Base-by-base conservation (phyloP, 257 asterid species). In the Ehretia macrophylla region DNA sequence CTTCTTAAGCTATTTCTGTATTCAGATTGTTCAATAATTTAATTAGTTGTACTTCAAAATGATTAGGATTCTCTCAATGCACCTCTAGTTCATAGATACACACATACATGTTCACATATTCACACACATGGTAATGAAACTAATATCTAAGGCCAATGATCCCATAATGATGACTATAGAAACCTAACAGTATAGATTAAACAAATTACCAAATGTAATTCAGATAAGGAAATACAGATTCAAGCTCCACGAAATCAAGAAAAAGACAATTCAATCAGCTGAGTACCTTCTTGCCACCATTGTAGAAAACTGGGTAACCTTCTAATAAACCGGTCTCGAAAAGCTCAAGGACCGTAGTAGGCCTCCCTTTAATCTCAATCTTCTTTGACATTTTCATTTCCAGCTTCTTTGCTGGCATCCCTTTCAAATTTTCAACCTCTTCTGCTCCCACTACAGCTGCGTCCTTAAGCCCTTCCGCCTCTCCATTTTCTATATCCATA, bases 301-400 rank as follows among this genome's bases (percentile, higher is more conserved):
- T 89, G 81, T 93, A 93, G 79, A 93, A 83, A 77, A 93, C 97
- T 8, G 96, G 96, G 69, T 93, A 89, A 47, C 96, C 99, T 79
- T 93, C 99, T 10, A 93, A 80, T 64, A 85, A 74, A 20, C 97
- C 99, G 8, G 99, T 93, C 79, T 78, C 88, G 20, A 93, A 85
- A 58, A 93, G 97, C 81, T 93, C 97, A 49, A 82, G 78, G 32
- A 93, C 99, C 14, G 97, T 93, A 4, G 84, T 67, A 20, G 96
- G 96, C 66, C 86, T 82, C 65, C 83, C 87, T 51, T 68, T 79
- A 9, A 83, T 39, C 23, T 68, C 79, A 56, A 83, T 73, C 65
- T 85, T 81, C 81, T 84, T 83, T 0, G 86, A 77, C 83, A 79
- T 84, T 76, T 85, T 75, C 90, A 82, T 74, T 67, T 83, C 96